Evolutionary conservation across 2,329 filamentous ascomycete genomes (phyloP), one percentile per base, ranked within the genome.

Genomic region (Hortaea werneckii): DNA sequence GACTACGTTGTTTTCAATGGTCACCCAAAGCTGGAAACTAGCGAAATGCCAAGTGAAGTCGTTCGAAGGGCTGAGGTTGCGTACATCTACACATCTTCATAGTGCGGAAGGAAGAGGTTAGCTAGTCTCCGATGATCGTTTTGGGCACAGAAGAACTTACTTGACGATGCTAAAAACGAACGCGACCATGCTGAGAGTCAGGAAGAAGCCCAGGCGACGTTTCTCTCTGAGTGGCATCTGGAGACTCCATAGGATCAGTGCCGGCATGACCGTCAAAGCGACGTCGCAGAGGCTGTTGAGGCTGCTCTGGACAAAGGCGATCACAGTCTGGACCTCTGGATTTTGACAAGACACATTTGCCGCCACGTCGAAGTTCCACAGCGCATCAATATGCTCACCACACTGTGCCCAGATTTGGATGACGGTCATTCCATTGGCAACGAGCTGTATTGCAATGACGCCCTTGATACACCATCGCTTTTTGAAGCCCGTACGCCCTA

Each of bases 1-100:
- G 6, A 54, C 50, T n/a, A 44, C 44, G 30, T 48, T 47, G 41
- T 42, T 50, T 41, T 54, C 51, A 6, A 52, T 13, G 10, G 42
- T 41, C 4, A 43, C 45, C 44, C 49, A 52, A 20, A 50, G 48
- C 10, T 46, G 42, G 20, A 52, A 40, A n/a, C 38, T 30, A 9
- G 45, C 47, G 26, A 50, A 39, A 29, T 50, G 41, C 43, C 50
- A 43, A 32, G 39, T 45, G 29, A 50, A 30, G 46, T 49, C 46
- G 27, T 44, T 29, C 12, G 42, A 43, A 27, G 49, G 39, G 38
- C 34, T 32, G 6, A 44, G 41, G 20, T 50, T 46, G 6, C 29
- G 32, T 8, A 51, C 45, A 20, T 49, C 40, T n/a, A 46, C 39
- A 9, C 43, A 37, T 38, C 49, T 51, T n/a, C 44, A 49, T 8